Conservation (phyloP, 805 yeast genomes). For the Ogataea pilisensis region DNA sequence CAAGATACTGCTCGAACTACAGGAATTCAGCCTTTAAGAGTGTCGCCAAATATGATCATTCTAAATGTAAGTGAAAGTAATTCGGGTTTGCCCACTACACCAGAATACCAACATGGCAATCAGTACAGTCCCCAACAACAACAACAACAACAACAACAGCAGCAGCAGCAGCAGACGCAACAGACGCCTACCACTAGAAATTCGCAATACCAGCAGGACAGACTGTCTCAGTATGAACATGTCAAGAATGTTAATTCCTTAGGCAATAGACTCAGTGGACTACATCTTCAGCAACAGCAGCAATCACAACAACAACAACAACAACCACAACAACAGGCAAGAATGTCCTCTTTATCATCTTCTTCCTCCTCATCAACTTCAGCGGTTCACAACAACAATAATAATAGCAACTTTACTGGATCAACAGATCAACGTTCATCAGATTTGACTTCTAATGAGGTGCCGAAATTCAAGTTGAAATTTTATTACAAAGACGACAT, state of each 20-base stretch:
- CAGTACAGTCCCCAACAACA: constrained; percentile 1
- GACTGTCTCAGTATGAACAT: constrained; percentile 47
- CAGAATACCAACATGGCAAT: constrained; percentile 5
- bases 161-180: constrained; percentile 35
- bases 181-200: constrained; percentile 24
- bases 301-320: too few species aligned
- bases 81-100: neutral
- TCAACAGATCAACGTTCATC: neutral
- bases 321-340: constrained; percentile 9
- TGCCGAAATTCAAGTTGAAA: constrained; percentile 55
- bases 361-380: constrained; percentile 16
- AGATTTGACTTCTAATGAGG: neutral
- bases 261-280: constrained; percentile 21
- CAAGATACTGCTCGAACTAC: constrained; percentile 14
- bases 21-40: constrained; percentile 26
- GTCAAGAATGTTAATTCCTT: constrained; percentile 14
- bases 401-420: neutral
- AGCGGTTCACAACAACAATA: neutral
- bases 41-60: constrained; percentile 29
- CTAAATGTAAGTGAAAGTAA: constrained; percentile 18
- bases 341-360: constrained; percentile 20
- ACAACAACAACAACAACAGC: constrained; percentile 19
- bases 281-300: constrained; percentile 19
- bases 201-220: constrained; percentile 46
- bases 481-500: constrained; percentile 79